A percentile compares a stretch with the other conserved stretches of the same genome.
These are phyloP conservation scores for Bombardia bombarda DNA, from an alignment of 495 filamentous ascomycete genomes.

Conservation along the genomic window DNA sequence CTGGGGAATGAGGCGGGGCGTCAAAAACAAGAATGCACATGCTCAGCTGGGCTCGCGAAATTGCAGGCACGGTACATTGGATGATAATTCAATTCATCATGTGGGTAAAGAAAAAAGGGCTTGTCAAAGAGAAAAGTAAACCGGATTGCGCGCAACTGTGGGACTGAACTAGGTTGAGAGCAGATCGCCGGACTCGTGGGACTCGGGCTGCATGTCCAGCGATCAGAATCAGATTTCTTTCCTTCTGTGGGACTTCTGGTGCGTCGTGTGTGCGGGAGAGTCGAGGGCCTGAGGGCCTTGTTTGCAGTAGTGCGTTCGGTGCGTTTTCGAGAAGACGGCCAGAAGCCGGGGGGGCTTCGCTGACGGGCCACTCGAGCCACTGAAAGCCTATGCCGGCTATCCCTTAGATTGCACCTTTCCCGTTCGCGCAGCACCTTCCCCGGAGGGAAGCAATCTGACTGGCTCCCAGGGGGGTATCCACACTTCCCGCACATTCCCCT, in stretches of 20 bases:
- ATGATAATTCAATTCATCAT: no score
- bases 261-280: no score
- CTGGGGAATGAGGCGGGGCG: no score
- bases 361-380: constrained; percentile 4
- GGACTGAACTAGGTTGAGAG: neutral
- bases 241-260: constrained; percentile 1
- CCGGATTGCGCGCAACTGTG: neutral
- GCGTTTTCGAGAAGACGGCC: constrained; percentile 27
- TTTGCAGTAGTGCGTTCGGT: constrained; percentile 25
- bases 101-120: no score
- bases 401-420: constrained; percentile 22
- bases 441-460: constrained; percentile 7
- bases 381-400: constrained; percentile 11
- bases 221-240: neutral
- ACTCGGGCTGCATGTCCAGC: neutral
- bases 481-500: constrained; percentile 14
- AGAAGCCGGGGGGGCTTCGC: constrained; percentile 18
- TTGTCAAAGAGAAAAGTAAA: no score
- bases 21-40: no score
- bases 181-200: neutral
- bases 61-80: no score
- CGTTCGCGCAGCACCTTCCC: constrained; percentile 15
- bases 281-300: constrained; percentile 3
- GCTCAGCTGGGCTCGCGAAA: no score
- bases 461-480: constrained; percentile 13